Base-by-base conservation (phyloP, 257 asterid species). In the Mentha longifolia region DNA sequence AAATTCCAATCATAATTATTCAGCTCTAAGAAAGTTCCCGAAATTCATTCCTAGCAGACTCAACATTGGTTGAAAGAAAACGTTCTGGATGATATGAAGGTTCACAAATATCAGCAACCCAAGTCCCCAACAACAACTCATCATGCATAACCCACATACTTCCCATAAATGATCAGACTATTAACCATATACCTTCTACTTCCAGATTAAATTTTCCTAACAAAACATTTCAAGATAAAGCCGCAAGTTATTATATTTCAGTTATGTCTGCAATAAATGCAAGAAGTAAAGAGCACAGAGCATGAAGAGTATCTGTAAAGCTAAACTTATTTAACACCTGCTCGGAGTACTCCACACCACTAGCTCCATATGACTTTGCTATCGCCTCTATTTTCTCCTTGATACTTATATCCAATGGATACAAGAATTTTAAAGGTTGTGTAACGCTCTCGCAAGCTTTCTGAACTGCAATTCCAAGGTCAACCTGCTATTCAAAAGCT, bases 331-430 rank as follows among this genome's bases (percentile, higher is more conserved):
- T 87, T 37, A 47, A 35, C 78, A 95, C 99, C 96, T 95, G 90
- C 68, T 95, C 98, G 0, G 95, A 92, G 78, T 91, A 95, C 81
- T 95, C 98, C 42, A 95, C 95, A 1, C 98, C 96, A 31, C 85
- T 83, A 70, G 99, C 99, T 73, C 99, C 99, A 70, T 95, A 94
- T 61, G 98, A 94, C 77, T 83, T 91, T 6, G 96, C 98, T 76
- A 95, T 95, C 68, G 97, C 95, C 80, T 84, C 96, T 65, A 95
- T 95, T 81, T 94, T 95, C 79, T 89, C 95, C 80, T 95, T 89
- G 81, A 95, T 95, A 67, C 93, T 77, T 8, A 67, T 76, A 68
- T 95, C 98, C 77, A 94, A 76, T 41, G 97, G 89, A 75, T 94
- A 94, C 85, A 94, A 82, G 85, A 91, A 94, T 71, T 74, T 89